These are phyloP conservation scores for Ceratobasidium sp. DNA, from an alignment of 1,284 basidiomycete species.

Conservation along the genomic window DNA sequence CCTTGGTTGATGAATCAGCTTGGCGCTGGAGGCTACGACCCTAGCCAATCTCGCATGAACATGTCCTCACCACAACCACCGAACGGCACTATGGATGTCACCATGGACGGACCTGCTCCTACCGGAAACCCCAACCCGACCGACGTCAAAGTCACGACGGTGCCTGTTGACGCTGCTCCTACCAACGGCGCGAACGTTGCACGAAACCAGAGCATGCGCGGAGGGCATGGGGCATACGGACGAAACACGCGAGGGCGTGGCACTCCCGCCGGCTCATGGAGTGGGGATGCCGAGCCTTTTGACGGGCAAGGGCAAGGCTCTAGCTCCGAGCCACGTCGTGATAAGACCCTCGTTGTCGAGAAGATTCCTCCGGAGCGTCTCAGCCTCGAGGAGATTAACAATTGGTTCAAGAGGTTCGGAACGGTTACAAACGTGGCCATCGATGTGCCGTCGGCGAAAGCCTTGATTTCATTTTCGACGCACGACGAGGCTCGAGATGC, in stretches of 20 bases:
- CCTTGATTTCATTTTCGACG: constrained; percentile 87
- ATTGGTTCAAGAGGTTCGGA: constrained; percentile 93
- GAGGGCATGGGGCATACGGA: constrained; percentile 44
- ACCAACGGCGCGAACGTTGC: constrained; percentile 38
- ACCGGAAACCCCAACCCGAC: not conserved
- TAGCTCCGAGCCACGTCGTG: constrained; percentile 58
- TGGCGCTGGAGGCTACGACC: constrained; percentile 68
- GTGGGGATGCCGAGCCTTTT: constrained; percentile 30
- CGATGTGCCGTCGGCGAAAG: constrained; percentile 77
- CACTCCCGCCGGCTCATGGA: constrained; percentile 39
- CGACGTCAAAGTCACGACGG: constrained; percentile 33
- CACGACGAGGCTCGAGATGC: constrained; percentile 88
- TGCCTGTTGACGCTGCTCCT: not conserved
- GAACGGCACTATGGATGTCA: constrained; percentile 48
- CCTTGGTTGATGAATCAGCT: constrained; percentile 46
- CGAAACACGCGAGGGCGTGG: constrained; percentile 37
- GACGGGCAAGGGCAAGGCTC: constrained; percentile 57
- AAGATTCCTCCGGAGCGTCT: constrained; percentile 90
- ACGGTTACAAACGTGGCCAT: constrained; percentile 93
- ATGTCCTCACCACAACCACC: constrained; percentile 62
- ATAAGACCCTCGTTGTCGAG: constrained; percentile 92
- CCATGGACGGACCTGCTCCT: constrained; percentile 24
- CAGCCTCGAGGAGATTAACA: constrained; percentile 80
- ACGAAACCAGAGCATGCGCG: constrained; percentile 35
- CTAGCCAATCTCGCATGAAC: constrained; percentile 79